Percentiles rank a stretch among this genome's conserved stretches.
phyloP scores from a whole-genome alignment of 208 protist species.

The Trypanosoma brucei region DNA sequence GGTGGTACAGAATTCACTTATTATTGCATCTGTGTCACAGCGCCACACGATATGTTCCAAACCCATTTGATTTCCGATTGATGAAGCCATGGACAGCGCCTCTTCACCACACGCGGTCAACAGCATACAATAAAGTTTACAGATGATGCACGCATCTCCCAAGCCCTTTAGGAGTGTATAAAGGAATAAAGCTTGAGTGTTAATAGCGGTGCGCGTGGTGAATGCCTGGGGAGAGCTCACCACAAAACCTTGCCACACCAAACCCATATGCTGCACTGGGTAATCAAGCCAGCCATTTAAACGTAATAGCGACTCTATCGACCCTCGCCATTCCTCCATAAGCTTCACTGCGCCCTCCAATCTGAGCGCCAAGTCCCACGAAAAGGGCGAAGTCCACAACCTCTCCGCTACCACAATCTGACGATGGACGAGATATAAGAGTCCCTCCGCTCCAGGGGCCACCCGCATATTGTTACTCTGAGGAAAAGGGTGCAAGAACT shows the following conservation, averaged over 20 bases:
- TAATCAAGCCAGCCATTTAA: conserved; percentile 46
- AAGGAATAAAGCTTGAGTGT: conserved; percentile 54
- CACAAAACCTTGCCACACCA: conserved; percentile 19
- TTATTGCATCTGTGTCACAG: conserved; percentile 24
- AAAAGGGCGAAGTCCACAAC: conserved; percentile 10
- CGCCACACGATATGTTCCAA: conserved; percentile 42
- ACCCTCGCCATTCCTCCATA: conserved; percentile 10
- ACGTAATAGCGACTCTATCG: conserved; percentile 30
- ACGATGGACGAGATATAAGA: conserved; percentile 9
- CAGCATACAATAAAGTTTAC: conserved; percentile 48
- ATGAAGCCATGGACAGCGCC: background rate
- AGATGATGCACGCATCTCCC: conserved; percentile 34
- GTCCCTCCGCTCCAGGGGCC: conserved; percentile 7
- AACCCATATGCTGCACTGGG: conserved; percentile 12
- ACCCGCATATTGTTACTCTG: conserved; percentile 2
- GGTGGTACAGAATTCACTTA: conserved; percentile 42
- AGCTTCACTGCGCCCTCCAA: conserved; percentile 9
- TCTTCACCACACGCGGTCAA: conserved; percentile 21
- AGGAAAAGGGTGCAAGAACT: conserved; percentile 15
- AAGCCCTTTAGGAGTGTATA: conserved; percentile 33
- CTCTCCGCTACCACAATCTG: conserved; percentile 4
- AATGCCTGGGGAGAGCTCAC: conserved; percentile 6
- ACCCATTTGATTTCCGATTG: background rate
- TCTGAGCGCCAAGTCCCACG: conserved; percentile 8
- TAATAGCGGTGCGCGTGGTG: conserved; percentile 27